Conservation (phyloP, 306 rosid genomes). For the Vigna reflexopilosa region DNA sequence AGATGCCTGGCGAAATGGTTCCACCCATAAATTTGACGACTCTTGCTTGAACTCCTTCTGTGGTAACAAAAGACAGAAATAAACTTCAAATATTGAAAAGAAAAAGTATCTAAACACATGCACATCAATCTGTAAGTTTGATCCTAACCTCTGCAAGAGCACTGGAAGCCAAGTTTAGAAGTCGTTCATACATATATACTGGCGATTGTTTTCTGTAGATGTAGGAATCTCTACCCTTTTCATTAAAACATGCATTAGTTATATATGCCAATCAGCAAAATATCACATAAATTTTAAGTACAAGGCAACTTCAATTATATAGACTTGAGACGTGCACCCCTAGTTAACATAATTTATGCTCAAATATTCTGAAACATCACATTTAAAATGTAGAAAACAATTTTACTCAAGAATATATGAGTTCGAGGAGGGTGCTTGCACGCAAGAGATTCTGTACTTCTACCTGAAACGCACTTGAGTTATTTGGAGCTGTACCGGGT, state of each 20-base stretch:
- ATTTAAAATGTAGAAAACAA: neutral
- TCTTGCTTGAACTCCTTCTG: slow-evolving; percentile 77
- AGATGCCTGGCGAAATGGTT: slow-evolving; percentile 64
- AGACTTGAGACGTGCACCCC: neutral
- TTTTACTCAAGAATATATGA: neutral
- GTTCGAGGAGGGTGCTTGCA: neutral
- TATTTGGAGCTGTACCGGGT: slow-evolving; percentile 45
- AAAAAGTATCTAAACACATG: neutral
- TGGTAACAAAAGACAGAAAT: slow-evolving; percentile 32
- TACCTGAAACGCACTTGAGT: slow-evolving; percentile 59
- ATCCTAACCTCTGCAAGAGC: slow-evolving; percentile 75
- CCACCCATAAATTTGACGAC: slow-evolving; percentile 70
- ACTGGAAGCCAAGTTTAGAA: slow-evolving; percentile 74
- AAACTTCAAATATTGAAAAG: slow-evolving; percentile 1
- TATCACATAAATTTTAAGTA: neutral
- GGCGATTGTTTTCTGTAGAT: slow-evolving; percentile 50
- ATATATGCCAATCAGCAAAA: slow-evolving; percentile 12
- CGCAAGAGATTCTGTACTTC: slow-evolving; percentile 38
- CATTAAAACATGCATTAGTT: slow-evolving; percentile 39
- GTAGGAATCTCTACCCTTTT: slow-evolving; percentile 51
- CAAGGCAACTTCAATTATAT: neutral
- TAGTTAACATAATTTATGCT: neutral
- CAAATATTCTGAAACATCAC: neutral
- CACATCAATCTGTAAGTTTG: slow-evolving; percentile 24
- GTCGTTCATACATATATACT: slow-evolving; percentile 76